phyloP scores from a whole-genome alignment of 768 basidiomycete species.

The Agrocybe pediades region DNA sequence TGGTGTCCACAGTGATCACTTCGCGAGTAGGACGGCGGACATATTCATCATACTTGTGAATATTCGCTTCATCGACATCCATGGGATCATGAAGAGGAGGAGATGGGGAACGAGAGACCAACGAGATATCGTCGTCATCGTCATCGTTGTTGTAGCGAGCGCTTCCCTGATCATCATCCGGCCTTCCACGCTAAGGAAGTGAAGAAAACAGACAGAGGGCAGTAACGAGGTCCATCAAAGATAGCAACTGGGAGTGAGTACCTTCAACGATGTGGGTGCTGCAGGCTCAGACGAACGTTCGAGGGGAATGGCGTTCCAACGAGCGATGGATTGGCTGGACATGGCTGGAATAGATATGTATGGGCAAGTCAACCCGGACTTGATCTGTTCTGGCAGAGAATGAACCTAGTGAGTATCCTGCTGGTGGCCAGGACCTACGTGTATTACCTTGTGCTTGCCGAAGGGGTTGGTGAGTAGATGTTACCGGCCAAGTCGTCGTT shows the following conservation, averaged over 20 bases:
- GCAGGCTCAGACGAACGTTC: slow-evolving; percentile 29
- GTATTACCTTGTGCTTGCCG: no score
- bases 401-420: no score
- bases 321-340: slow-evolving; percentile 65
- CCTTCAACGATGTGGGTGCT: slow-evolving; percentile 50
- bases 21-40: slow-evolving; percentile 53
- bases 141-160: slow-evolving; percentile 41
- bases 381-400: background rate
- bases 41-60: slow-evolving; percentile 70
- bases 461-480: no score
- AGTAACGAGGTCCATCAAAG: slow-evolving; percentile 51
- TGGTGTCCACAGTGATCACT: slow-evolving; percentile 80
- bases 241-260: slow-evolving; percentile 60
- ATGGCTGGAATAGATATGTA: slow-evolving; percentile 32
- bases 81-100: slow-evolving; percentile 50
- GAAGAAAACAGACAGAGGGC: slow-evolving; percentile 51
- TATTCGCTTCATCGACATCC: slow-evolving; percentile 47
- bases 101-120: slow-evolving; percentile 80
- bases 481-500: background rate
- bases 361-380: background rate
- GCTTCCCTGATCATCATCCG: slow-evolving; percentile 49
- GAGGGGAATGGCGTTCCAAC: slow-evolving; percentile 72
- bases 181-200: slow-evolving; percentile 64
- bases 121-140: slow-evolving; percentile 71
- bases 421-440: no score